Conservation (phyloP, 2,329 filamentous ascomycete genomes). For the Cytospora mali region DNA sequence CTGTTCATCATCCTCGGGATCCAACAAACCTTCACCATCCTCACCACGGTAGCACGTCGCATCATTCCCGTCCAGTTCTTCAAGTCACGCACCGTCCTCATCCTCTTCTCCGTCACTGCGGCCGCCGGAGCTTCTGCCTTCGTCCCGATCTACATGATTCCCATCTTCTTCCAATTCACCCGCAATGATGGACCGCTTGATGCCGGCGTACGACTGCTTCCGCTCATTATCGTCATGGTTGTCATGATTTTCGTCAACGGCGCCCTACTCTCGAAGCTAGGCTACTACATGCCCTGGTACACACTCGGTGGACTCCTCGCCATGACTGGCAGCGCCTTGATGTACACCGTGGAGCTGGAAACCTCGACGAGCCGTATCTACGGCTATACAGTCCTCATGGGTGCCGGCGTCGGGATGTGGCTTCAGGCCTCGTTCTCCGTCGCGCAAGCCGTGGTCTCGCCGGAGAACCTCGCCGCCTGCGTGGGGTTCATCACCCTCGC, state of each 20-base stretch:
- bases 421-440: conserved; percentile 42
- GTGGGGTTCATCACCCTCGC: conserved; percentile 42
- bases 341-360: conserved; percentile 33
- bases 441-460: conserved; percentile 38
- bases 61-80: conserved; percentile 5
- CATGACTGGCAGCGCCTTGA: neutral
- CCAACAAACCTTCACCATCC: conserved; percentile 7
- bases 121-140: conserved; percentile 2
- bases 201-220: conserved; percentile 4
- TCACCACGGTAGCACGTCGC: neutral
- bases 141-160: conserved; percentile 5
- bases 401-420: conserved; percentile 42
- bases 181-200: neutral
- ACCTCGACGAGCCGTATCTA: conserved; percentile 37
- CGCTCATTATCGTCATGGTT: conserved; percentile 7
- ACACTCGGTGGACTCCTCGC: conserved; percentile 7
- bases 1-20: conserved; percentile 8
- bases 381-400: conserved; percentile 43
- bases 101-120: conserved; percentile 4
- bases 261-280: conserved; percentile 5
- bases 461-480: conserved; percentile 36
- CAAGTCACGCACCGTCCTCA: neutral
- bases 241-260: conserved; percentile 14
- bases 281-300: conserved; percentile 18
- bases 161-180: conserved; percentile 10